phyloP scores from a whole-genome alignment of 75 land plant species.

The Sequoiadendron giganteum region DNA sequence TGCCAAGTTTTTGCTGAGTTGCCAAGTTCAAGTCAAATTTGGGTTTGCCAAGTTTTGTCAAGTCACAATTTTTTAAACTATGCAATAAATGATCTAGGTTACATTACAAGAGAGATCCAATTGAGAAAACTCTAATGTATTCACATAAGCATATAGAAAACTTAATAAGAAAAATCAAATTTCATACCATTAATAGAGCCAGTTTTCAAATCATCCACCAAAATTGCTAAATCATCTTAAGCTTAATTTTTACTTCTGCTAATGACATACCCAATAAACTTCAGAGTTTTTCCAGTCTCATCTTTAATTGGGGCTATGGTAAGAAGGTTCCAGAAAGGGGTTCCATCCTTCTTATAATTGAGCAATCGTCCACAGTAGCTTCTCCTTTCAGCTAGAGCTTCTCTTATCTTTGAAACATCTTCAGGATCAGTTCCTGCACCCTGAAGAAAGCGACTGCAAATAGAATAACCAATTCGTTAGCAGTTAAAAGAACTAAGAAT shows the following conservation, averaged over 20 bases:
- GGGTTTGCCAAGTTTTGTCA: too few species aligned
- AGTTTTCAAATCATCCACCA: neutral
- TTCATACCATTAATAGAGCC: neutral
- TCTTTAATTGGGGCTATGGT: constrained; percentile 85
- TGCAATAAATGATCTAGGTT: neutral
- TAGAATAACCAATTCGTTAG: neutral
- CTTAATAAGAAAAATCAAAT: neutral
- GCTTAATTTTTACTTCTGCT: neutral
- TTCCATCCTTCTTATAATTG: constrained; percentile 86
- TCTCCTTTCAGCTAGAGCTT: constrained; percentile 47
- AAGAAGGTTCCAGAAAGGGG: constrained; percentile 83
- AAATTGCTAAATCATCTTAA: neutral
- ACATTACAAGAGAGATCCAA: neutral
- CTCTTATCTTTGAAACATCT: constrained; percentile 68
- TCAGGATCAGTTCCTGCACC: constrained; percentile 72
- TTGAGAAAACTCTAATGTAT: neutral
- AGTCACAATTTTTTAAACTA: too few species aligned
- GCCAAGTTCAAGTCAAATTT: too few species aligned
- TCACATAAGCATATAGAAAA: neutral
- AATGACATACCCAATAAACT: constrained; percentile 70
- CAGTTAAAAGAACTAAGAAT: neutral
- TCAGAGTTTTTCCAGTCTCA: constrained; percentile 61
- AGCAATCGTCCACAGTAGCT: constrained; percentile 86
- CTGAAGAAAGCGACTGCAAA: constrained; percentile 82
- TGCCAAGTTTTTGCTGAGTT: too few species aligned